phyloP scores from a whole-genome alignment of 495 filamentous ascomycete genomes.

The Staphylotrichum tortipilum region DNA sequence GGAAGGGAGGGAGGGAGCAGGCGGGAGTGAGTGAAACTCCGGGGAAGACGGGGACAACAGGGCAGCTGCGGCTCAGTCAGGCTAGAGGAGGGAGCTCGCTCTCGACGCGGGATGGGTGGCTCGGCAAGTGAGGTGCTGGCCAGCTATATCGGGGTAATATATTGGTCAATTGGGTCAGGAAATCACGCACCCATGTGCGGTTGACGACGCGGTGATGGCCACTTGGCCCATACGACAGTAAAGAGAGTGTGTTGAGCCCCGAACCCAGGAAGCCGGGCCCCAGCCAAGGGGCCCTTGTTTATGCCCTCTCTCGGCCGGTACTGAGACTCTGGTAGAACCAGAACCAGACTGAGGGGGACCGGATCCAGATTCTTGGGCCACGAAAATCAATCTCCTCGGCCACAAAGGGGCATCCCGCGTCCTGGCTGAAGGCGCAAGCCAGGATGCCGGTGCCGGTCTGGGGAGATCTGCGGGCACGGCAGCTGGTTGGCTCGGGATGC shows the following conservation, averaged over 20 bases:
- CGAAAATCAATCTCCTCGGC: background rate
- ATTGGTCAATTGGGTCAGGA: conserved; percentile 24
- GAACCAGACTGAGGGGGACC: too few species aligned
- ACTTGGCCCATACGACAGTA: background rate
- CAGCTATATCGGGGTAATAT: conserved; percentile 31
- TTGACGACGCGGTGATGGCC: conserved; percentile 5
- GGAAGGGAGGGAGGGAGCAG: background rate
- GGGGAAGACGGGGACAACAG: conserved; percentile 1
- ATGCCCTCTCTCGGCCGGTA: background rate
- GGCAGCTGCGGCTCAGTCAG: background rate
- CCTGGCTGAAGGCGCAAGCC: background rate
- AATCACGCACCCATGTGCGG: conserved; percentile 27
- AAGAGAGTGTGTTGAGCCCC: background rate
- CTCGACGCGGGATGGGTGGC: conserved; percentile 8
- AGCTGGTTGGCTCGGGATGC: background rate
- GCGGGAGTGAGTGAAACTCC: background rate
- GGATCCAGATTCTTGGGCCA: background rate
- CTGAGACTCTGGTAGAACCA: conserved; percentile 3
- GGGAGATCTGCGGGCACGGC: background rate
- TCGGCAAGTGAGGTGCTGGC: conserved; percentile 16
- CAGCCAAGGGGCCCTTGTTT: background rate
- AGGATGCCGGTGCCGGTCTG: background rate
- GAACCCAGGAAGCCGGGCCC: background rate
- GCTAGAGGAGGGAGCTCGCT: background rate
- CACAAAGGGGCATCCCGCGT: background rate